Evolutionary conservation across 805 yeast species (phyloP).

Genomic region (Wickerhamiella vanderwaltii): DNA sequence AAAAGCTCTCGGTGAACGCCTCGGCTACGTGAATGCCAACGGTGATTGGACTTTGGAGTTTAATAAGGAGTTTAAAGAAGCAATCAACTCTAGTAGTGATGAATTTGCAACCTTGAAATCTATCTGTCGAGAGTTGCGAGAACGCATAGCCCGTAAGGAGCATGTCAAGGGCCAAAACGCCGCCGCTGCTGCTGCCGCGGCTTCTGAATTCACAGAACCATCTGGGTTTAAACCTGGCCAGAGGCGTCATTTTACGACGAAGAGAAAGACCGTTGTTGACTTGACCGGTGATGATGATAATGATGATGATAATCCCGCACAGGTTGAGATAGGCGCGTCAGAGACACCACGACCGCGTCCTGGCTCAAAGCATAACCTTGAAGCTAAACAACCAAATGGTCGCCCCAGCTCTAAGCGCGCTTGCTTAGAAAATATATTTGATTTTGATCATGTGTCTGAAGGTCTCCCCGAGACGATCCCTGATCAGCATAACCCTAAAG

Average conservation of each 20-base stretch:
- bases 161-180: too few species aligned
- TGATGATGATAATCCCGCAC: too few species aligned
- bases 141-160: not conserved
- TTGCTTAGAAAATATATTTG: not conserved
- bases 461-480: not conserved
- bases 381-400: not conserved
- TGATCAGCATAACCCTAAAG: constrained; percentile 3
- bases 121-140: not conserved
- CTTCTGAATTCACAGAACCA: not conserved
- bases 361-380: not conserved
- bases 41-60: too few species aligned
- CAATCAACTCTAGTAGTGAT: too few species aligned
- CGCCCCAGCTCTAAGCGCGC: not conserved
- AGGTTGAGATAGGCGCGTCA: too few species aligned
- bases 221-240: too few species aligned
- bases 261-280: not conserved
- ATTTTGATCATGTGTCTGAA: not conserved
- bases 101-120: too few species aligned
- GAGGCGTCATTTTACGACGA: not conserved
- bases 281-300: not conserved
- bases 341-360: too few species aligned
- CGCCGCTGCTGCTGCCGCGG: not conserved
- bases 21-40: not conserved
- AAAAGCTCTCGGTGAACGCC: not conserved
- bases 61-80: too few species aligned